phyloP scores from a whole-genome alignment of 2,329 filamentous ascomycete species.

The Fusarium papillatum region DNA sequence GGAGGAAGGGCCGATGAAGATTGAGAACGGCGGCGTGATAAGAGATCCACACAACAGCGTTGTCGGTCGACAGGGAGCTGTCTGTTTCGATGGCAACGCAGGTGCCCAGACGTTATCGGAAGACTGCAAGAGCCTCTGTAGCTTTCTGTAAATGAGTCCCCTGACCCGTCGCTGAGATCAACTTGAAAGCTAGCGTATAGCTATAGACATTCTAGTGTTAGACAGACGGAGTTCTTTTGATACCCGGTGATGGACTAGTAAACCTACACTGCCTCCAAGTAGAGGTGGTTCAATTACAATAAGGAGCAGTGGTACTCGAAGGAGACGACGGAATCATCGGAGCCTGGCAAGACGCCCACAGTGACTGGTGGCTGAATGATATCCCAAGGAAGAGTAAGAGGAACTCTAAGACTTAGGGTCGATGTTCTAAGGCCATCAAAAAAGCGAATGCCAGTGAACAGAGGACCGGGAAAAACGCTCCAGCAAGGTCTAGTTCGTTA shows the following conservation, averaged over 20 bases:
- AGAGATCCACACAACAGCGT: not conserved
- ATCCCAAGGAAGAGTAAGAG: not conserved
- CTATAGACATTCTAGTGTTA: not conserved
- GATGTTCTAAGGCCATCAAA: not conserved
- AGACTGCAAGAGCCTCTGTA: not conserved
- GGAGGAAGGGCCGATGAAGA: not conserved
- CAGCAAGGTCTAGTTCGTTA: not conserved
- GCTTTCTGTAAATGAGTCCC: not conserved
- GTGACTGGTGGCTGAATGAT: not conserved
- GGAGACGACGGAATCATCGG: not conserved
- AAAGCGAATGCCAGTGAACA: not conserved
- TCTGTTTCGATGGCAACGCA: not conserved
- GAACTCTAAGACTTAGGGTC: not conserved
- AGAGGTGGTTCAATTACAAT: not conserved
- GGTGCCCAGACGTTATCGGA: not conserved
- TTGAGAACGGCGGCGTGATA: not conserved
- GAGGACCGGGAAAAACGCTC: not conserved
- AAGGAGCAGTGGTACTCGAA: not conserved
- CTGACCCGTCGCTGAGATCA: not conserved
- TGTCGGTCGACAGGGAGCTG: not conserved
- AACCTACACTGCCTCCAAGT: not conserved
- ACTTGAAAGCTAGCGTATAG: not conserved
- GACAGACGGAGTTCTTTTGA: not conserved
- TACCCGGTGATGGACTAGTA: not conserved
- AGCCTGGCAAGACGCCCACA: not conserved